Evolutionary conservation across 2,329 filamentous ascomycete species (phyloP), one percentile per base, ranked within the genome.

Genomic region (Cordyceps javanica): DNA sequence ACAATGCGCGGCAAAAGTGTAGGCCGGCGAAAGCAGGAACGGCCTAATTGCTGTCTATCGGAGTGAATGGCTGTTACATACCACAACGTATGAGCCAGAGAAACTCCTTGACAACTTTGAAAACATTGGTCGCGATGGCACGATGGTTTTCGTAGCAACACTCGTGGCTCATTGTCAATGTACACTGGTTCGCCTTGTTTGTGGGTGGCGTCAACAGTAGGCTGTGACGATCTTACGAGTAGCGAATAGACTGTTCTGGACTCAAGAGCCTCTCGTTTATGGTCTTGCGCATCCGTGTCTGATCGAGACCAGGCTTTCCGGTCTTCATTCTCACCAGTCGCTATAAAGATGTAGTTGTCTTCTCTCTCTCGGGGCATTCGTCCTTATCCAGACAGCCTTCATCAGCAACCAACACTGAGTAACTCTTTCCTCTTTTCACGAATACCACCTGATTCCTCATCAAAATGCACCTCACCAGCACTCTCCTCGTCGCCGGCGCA

Each of bases 401-500:
- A 34, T 30, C n/a, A 19, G n/a, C n/a, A n/a, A n/a, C n/a, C 5
- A 50, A 50, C 25, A 50, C 46, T 16, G 26, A 21, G 23, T 42
- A 21, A 13, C 9, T 30, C 25, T 26, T 52, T 39, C 19, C 19
- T 39, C 11, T 19, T 39, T n/a, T 52, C 19, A 30, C 16, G 5
- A 25, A 3, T 23, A 2, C 16, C 10, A 23, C 10, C 19, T 16
- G 9, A 10, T 9, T 6, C 36, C 13, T 19, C n/a, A n/a, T 34
- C n/a, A 49, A 8, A 30, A 54, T 59, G 50, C 57, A 55, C 23
- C 34, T 48, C 41, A 16, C 34, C 30, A 32, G 28, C 38, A n/a
- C 41, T 19, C 19, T 39, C n/a, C 26, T 58, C 30, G 14, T 51
- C 16, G 34, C 48, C 8, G 30, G 14, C 25, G 42, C 39, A 21